Conservation (phyloP, 208 protist genomes). For the Leishmania martiniquensis region DNA sequence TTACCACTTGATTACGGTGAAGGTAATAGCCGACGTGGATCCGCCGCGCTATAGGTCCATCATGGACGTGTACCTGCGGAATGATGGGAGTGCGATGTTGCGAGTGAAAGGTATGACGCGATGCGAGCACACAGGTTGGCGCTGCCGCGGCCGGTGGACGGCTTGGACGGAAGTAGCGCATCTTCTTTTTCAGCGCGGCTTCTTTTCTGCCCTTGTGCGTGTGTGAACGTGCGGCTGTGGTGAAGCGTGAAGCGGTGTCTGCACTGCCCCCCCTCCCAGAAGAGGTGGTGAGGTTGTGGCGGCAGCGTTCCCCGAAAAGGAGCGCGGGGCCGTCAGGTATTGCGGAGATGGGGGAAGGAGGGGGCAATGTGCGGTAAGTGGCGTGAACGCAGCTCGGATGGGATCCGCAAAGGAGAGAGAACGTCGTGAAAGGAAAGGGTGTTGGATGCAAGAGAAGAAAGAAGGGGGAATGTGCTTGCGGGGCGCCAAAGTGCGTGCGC, state of each 20-base stretch:
- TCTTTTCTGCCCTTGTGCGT: constrained; percentile 7
- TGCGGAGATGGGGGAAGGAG: not conserved
- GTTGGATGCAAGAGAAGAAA: not conserved
- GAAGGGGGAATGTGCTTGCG: not conserved
- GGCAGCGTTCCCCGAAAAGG: not conserved
- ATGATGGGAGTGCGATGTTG: constrained; percentile 84
- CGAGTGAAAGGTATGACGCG: constrained; percentile 45
- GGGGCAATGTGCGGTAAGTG: not conserved
- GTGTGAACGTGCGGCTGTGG: not conserved
- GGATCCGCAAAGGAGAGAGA: not conserved
- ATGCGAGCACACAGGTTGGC: not conserved
- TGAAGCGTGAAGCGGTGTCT: not conserved
- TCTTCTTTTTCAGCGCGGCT: not conserved
- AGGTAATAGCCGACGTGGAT: constrained; percentile 75
- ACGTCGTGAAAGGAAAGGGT: not conserved
- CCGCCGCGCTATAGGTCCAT: constrained; percentile 20
- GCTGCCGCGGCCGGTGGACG: not conserved
- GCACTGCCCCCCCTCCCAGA: not conserved
- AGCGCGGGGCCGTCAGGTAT: not conserved
- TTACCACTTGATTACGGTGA: constrained; percentile 76
- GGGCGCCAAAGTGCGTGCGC: not conserved
- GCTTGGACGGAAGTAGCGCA: not conserved
- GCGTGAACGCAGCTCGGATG: not conserved
- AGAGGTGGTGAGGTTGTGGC: not conserved
- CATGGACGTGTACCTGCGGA: constrained; percentile 56